These are phyloP conservation scores for Leccinum brunneo-olivaceum DNA, from an alignment of 1,284 basidiomycete species.

Conservation along the genomic window DNA sequence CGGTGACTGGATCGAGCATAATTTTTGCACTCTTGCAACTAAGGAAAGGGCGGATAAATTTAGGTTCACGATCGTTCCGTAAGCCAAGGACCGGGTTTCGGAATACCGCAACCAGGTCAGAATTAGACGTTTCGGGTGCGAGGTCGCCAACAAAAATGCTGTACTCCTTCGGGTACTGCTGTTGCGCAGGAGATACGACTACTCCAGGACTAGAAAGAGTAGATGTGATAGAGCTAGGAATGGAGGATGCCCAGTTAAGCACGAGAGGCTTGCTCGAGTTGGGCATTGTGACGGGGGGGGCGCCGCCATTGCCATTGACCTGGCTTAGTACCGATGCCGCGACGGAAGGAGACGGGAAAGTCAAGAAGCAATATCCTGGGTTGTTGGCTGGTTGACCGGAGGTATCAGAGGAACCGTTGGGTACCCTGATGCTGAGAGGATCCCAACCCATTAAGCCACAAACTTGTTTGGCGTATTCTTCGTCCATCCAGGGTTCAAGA, in stretches of 20 bases:
- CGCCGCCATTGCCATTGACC: conserved; percentile 44
- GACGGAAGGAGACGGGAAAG: conserved; percentile 66
- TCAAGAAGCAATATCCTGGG: conserved; percentile 81
- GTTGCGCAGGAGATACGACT: conserved; percentile 35
- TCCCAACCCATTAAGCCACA: conserved; percentile 77
- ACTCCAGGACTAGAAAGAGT: conserved; percentile 33
- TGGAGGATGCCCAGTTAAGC: conserved; percentile 75
- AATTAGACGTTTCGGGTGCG: conserved; percentile 84
- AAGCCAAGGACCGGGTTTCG: conserved; percentile 77
- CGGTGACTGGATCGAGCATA: conserved; percentile 84
- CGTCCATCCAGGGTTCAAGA: conserved; percentile 88
- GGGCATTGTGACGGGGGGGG: conserved; percentile 62
- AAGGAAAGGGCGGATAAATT: conserved; percentile 78
- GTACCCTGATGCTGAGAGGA: conserved; percentile 62
- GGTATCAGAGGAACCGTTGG: conserved; percentile 53
- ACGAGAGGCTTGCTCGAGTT: conserved; percentile 70
- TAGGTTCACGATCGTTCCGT: conserved; percentile 73
- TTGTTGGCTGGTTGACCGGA: conserved; percentile 67
- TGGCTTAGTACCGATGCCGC: conserved; percentile 69
- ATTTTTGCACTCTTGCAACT: conserved; percentile 92
- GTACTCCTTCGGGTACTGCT: conserved; percentile 73
- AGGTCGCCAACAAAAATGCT: conserved; percentile 90
- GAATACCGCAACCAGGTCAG: conserved; percentile 83
- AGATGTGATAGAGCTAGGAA: conserved; percentile 39
- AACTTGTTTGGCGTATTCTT: conserved; percentile 80